Evolutionary conservation across 139 green algal species (phyloP), one percentile per base, ranked within the genome.

Genomic region (Nannochloris sp.): DNA sequence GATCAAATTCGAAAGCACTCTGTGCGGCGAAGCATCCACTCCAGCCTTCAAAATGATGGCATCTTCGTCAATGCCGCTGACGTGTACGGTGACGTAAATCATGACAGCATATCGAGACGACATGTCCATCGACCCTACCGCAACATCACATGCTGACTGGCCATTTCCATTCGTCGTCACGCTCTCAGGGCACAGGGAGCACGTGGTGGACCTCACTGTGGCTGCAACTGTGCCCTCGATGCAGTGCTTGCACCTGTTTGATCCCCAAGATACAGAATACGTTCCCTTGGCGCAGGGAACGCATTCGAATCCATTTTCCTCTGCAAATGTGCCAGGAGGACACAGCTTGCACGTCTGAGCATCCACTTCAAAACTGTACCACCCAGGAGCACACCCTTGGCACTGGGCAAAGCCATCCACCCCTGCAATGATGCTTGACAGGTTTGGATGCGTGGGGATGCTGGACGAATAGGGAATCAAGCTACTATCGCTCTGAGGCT

Each of bases 161-260:
- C 78, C 78, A 53, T 83, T 74, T 48, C 72, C 59, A 0, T 61
- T 34, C 2, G 72, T 80, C 44, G 75, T 83, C 11, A 48, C 68
- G 25, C 60, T 31, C 46, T 75, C 46, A 4, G 71, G 71, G 50
- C 78, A 84, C 59, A 81, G 64, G 7, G 43, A 16, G 62, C 78
- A 84, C 25, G 75, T 53, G 5, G 59, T 67, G 1, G 67, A 64
- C 9, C 57, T 64, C 60, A 50, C 60, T 40, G 1, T 10, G 2
- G 74, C 61, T 14, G 74, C 49, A 53, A 67, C 73, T 2, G 76
- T 83, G 11, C 61, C 68, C 21, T 48, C 60, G 23, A 81, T 80
- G 70, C 78, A 84, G 49, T 80, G 70, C n/a, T 64, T 67, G 67
- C 78, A 84, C 49, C 77, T 60, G 23, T 44, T 60, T 19, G 75